Percentiles rank a stretch among this genome's conserved stretches.
Evolutionary conservation across 768 basidiomycete species (phyloP).

Genomic region (Hortiboletus flavorubellus): DNA sequence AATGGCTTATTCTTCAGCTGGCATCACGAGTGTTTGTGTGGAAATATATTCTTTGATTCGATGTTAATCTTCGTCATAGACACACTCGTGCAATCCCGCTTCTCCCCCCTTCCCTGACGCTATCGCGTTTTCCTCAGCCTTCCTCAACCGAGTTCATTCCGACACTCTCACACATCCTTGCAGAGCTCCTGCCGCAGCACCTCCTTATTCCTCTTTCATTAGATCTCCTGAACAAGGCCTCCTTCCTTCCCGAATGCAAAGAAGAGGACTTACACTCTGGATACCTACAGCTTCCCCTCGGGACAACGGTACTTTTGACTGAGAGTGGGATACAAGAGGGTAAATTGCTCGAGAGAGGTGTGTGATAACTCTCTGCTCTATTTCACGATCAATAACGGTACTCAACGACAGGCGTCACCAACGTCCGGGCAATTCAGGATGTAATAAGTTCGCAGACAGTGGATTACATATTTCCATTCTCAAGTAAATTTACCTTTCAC

Average conservation of each 20-base stretch:
- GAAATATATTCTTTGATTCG: background rate
- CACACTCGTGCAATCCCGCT: constrained; percentile 66
- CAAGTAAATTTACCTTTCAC: constrained; percentile 62
- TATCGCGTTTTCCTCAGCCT: constrained; percentile 59
- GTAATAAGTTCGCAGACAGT: constrained; percentile 63
- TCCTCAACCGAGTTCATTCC: constrained; percentile 34
- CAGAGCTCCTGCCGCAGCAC: constrained; percentile 56
- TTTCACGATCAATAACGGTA: background rate
- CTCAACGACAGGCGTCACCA: constrained; percentile 49
- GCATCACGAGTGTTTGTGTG: constrained; percentile 61
- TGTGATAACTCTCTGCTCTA: background rate
- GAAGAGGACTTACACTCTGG: constrained; percentile 75
- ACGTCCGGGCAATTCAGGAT: constrained; percentile 61
- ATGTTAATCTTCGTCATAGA: constrained; percentile 34
- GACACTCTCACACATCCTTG: constrained; percentile 51
- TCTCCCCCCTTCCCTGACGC: constrained; percentile 60
- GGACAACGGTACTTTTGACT: constrained; percentile 57
- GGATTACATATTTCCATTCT: constrained; percentile 72
- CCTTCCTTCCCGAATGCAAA: constrained; percentile 63
- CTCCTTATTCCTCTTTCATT: constrained; percentile 59
- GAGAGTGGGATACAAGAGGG: constrained; percentile 72
- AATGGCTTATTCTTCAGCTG: constrained; percentile 66
- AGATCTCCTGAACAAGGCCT: constrained; percentile 51
- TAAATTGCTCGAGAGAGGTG: constrained; percentile 49
- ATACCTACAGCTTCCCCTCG: constrained; percentile 65